Conservation (phyloP, 768 basidiomycete species). For the Sutorius australiensis region DNA sequence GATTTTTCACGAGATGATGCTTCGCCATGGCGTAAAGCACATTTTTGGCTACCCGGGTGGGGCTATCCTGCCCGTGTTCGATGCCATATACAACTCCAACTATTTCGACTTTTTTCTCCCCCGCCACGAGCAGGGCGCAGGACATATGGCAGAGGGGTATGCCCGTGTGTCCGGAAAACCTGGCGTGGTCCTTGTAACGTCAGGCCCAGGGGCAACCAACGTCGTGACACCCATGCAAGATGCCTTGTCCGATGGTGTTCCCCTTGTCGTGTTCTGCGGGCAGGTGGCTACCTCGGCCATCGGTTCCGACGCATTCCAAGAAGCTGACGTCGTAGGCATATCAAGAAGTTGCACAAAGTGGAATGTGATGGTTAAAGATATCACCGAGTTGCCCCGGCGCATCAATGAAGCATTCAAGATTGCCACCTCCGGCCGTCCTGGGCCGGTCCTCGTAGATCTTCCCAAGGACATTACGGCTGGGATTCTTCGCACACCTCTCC, state of each 20-base stretch:
- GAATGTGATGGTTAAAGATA: constrained; percentile 99
- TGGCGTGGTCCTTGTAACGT: constrained; percentile 96
- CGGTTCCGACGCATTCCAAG: constrained; percentile 98
- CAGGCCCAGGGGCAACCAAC: constrained; percentile 97
- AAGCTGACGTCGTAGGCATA: constrained; percentile 96
- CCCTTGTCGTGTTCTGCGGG: constrained; percentile 92
- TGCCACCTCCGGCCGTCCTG: constrained; percentile 93
- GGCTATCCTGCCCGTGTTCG: constrained; percentile 98
- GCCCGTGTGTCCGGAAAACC: constrained; percentile 97
- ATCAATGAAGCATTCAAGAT: constrained; percentile 99
- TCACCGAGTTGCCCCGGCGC: constrained; percentile 87
- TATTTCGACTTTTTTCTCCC: constrained; percentile 96
- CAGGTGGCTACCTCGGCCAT: constrained; percentile 99
- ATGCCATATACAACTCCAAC: constrained; percentile 94
- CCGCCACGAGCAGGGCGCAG: constrained; percentile 96
- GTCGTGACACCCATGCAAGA: constrained; percentile 98
- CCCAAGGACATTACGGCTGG: constrained; percentile 99
- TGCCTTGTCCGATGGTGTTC: constrained; percentile 89
- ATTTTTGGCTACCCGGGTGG: constrained; percentile 98
- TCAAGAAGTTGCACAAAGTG: constrained; percentile 97
- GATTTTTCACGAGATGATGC: constrained; percentile 99
- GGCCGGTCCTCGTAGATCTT: constrained; percentile 95
- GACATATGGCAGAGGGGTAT: constrained; percentile 99
- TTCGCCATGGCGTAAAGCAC: constrained; percentile 92
- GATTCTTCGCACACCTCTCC: constrained; percentile 79